Evolutionary conservation across 495 filamentous ascomycete species (phyloP), one percentile per base, ranked within the genome.

Genomic region (Penicillium cinerascens): DNA sequence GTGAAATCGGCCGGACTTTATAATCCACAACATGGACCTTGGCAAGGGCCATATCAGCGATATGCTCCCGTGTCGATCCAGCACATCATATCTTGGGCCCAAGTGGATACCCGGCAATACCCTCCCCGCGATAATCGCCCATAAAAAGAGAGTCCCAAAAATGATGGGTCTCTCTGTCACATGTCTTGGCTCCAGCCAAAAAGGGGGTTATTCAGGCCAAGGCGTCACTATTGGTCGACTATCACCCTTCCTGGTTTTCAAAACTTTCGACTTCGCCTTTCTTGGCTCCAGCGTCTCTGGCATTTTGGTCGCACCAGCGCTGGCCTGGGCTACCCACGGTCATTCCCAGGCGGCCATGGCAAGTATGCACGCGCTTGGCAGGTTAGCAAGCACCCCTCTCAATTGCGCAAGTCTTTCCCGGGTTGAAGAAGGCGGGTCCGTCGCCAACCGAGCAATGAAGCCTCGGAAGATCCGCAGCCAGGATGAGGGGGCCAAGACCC

Each of bases 401-500:
- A 43, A 61, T 67, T 53, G 55, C 56, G 59, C 61, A 68, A 66
- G 56, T 51, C 54, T 57, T 50, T 55, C 42, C 36, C n/a, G 9
- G 3, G 25, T 21, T 35, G 22, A 18, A 16, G 29, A 27, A 16
- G 26, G 26, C 38, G 36, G 47, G 40, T 51, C 63, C 65, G 60
- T 64, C 48, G 57, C 65, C 48, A 61, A 50, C 60, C 67, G 63
- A 63, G 56, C 51, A 58, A 59, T 60, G 48, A 40, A 44, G 54
- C 65, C 64, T 70, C 68, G 67, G 70, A 66, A 63, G 68, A 72
- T 73, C 70, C 66, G 59, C 68, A 56, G 57, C 66, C 58, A 71
- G 64, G 67, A 61, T 64, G 57, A 55, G 50, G 49, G n/a, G 59
- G 58, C 61, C 59, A 58, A 60, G 61, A 54, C 37, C 27, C 44